These are phyloP conservation scores for Aspergillus cristatus DNA, from an alignment of 495 filamentous ascomycete species.

Conservation along the genomic window DNA sequence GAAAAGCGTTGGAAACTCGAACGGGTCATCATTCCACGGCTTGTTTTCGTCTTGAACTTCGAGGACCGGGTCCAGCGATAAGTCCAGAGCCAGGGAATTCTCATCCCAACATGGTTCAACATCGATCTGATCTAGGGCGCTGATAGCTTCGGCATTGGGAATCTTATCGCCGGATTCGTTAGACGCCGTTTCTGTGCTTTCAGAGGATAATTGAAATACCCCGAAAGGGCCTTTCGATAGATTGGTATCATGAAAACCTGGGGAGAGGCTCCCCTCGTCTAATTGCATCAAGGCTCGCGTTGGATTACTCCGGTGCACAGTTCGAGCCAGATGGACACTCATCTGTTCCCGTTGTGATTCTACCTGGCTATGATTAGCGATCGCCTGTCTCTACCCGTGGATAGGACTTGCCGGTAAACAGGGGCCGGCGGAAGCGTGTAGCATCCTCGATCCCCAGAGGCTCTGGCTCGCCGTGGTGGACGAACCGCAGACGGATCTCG, in stretches of 20 bases:
- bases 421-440: conserved; percentile 17
- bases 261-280: conserved; percentile 10
- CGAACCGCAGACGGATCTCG: conserved; percentile 18
- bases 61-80: too few relatives aligned
- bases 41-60: too few relatives aligned
- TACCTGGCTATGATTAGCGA: too few relatives aligned
- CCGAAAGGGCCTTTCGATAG: conserved; percentile 9
- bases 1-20: too few relatives aligned
- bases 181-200: not conserved
- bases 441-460: conserved; percentile 1
- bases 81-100: too few relatives aligned
- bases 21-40: too few relatives aligned
- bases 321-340: conserved; percentile 15
- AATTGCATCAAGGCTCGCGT: conserved; percentile 6
- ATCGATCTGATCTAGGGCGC: too few relatives aligned
- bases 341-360: conserved; percentile 5
- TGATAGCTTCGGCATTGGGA: not conserved
- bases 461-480: conserved; percentile 1
- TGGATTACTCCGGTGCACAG: conserved; percentile 4
- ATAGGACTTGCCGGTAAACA: conserved; percentile 13
- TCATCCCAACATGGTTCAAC: too few relatives aligned
- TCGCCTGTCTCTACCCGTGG: too few relatives aligned
- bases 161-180: not conserved
- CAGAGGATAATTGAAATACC: conserved; percentile 7
- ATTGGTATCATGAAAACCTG: not conserved